A percentile compares a stretch with the other conserved stretches of the same genome.
Evolutionary conservation across 2,329 filamentous ascomycete genomes (phyloP).

Genomic region (Aschersonia sp.): DNA sequence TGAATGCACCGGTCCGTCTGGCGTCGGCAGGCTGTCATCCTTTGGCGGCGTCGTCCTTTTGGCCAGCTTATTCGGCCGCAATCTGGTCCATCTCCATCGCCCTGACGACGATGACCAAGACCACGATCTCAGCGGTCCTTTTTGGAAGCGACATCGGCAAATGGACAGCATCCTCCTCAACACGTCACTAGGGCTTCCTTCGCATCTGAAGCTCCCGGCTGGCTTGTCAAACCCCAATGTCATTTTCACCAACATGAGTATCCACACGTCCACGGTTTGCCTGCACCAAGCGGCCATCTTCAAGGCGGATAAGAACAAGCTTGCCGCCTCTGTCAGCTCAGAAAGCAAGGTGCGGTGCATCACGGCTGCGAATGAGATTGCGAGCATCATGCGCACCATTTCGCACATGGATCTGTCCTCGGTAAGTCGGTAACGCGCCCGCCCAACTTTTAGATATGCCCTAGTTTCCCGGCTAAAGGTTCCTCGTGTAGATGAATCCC

Average conservation of each 20-base stretch:
- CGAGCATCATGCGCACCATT: conserved; percentile 88
- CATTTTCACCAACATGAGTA: conserved; percentile 91
- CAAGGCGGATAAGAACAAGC: conserved; percentile 80
- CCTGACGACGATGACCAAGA: conserved; percentile 70
- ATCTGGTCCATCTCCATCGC: conserved; percentile 80
- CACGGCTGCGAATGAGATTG: conserved; percentile 84
- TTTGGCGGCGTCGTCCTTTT: conserved; percentile 72
- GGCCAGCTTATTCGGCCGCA: conserved; percentile 82
- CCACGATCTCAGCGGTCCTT: conserved; percentile 77
- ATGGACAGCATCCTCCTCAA: conserved; percentile 87
- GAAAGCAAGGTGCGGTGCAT: conserved; percentile 92
- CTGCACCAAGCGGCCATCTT: conserved; percentile 97
- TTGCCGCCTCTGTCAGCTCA: conserved; percentile 62
- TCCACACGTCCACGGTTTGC: conserved; percentile 92
- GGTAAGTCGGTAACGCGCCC: conserved; percentile 35
- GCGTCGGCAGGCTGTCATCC: conserved; percentile 59
- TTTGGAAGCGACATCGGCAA: conserved; percentile 84
- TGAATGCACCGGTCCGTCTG: conserved; percentile 55
- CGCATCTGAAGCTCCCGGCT: conserved; percentile 61
- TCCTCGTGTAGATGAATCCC: conserved; percentile 60
- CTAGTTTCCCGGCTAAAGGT: neutral
- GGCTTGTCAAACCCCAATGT: conserved; percentile 70
- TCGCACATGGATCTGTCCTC: conserved; percentile 74
- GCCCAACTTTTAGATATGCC: neutral
- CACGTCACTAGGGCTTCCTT: conserved; percentile 70